Evolutionary conservation across 176 grass and related monocot genomes (phyloP), one percentile per base, ranked within the genome.

Genomic region (Zoysia pacifica): DNA sequence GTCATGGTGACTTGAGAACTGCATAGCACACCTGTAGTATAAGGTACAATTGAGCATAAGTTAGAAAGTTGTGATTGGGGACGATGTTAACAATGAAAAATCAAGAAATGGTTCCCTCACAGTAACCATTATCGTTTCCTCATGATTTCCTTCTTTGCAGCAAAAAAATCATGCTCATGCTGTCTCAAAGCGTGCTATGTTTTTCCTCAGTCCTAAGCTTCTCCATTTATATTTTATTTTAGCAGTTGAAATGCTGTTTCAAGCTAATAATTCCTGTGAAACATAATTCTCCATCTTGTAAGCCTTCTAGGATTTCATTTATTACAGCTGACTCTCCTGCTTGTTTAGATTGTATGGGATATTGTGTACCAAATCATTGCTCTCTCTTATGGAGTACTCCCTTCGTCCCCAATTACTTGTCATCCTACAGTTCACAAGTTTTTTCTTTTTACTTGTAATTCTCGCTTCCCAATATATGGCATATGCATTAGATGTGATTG

Each of bases 61-160:
- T 85, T 82, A 73, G 67, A 82, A 82, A 65, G n/a, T 54, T 82
- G 82, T 72, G 71, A 68, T 42, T 48, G 65, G 43, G 48, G 28
- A 28, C 28, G 28, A 84, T 76, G 16, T 70, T 85, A 40, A 37
- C 20, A 80, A 80, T 47, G 60, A 28, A 82, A 67, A 74, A 68
- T 69, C 2, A 28, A 28, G 28, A 28, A 28, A 28, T 28, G 28
- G 28, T 28, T 28, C 28, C 28, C 28, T 40, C 59, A 6, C 50
- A 68, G 36, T 58, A 38, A 56, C 14, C 42, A 5, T 71, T 54
- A 78, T 3, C 15, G 18, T 75, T 36, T 53, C 51, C 20, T 67
- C 46, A 39, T 70, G 46, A 28, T 28, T 28, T 28, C 28, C 28
- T 70, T 18, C 11, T 63, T 78, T 77, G 13, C 59, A 42, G 7